Evolutionary conservation across 164 flowering plant genomes (phyloP).

Genomic region (Aristolochia californica): DNA sequence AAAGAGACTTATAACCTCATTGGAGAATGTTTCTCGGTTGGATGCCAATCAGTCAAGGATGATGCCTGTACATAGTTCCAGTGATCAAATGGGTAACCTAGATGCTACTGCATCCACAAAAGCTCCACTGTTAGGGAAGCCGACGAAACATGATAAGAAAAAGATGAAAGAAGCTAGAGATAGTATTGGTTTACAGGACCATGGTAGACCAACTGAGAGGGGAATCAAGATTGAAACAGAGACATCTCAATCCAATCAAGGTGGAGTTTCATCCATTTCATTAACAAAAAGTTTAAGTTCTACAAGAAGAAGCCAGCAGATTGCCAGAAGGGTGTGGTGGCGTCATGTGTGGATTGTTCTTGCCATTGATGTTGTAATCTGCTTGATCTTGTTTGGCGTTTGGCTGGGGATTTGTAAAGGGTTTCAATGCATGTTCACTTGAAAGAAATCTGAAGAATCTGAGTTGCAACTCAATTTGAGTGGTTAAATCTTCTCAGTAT

Average conservation of each 20-base stretch:
- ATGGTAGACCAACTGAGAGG: slow-evolving; percentile 43
- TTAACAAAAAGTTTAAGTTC: slow-evolving; percentile 41
- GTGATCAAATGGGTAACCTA: slow-evolving; percentile 21
- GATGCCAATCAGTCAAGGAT: slow-evolving; percentile 16
- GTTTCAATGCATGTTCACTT: slow-evolving; percentile 30
- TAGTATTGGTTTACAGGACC: slow-evolving; percentile 36
- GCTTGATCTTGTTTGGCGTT: slow-evolving; percentile 44
- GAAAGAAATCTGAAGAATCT: slow-evolving; percentile 1
- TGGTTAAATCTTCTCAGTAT: too few relatives aligned
- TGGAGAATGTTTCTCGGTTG: slow-evolving; percentile 37
- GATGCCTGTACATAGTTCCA: slow-evolving; percentile 9
- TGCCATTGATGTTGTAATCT: slow-evolving; percentile 58
- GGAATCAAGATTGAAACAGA: slow-evolving; percentile 30
- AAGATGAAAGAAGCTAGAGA: slow-evolving; percentile 46
- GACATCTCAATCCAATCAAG: slow-evolving; percentile 25
- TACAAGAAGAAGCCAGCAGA: slow-evolving; percentile 36
- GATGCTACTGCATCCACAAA: slow-evolving; percentile 34
- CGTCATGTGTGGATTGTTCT: slow-evolving; percentile 60
- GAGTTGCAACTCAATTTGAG: neutral
- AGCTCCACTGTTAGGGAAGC: slow-evolving; percentile 57
- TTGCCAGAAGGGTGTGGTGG: slow-evolving; percentile 47
- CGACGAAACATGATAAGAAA: slow-evolving; percentile 43
- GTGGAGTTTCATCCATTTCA: slow-evolving; percentile 27
- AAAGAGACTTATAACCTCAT: slow-evolving; percentile 40
- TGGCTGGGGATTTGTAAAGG: slow-evolving; percentile 66